Percentiles rank a stretch among this genome's conserved stretches.
Evolutionary conservation across 345 rosid genomes (phyloP).

Genomic region (Acer negundo): DNA sequence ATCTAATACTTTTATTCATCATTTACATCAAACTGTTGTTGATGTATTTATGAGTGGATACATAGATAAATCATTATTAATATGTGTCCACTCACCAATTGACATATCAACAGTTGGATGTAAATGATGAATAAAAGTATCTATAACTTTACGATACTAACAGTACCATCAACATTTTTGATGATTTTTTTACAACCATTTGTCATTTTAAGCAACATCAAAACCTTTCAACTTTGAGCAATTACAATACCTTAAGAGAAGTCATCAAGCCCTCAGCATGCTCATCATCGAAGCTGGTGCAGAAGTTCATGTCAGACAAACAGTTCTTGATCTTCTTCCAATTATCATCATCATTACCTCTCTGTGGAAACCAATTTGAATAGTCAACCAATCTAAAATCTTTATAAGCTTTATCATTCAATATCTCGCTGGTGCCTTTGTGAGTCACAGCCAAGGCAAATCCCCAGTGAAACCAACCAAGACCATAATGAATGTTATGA

Average conservation of each 20-base stretch:
- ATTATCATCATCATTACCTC: constrained; percentile 42
- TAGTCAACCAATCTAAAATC: constrained; percentile 60
- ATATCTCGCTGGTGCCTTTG: constrained; percentile 60
- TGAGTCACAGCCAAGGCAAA: constrained; percentile 70
- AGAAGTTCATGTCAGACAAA: constrained; percentile 44
- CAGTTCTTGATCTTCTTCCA: constrained; percentile 72
- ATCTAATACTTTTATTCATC: too few relatives aligned
- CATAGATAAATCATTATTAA: too few relatives aligned
- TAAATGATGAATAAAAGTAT: too few relatives aligned
- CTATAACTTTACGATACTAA: too few relatives aligned
- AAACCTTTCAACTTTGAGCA: too few relatives aligned
- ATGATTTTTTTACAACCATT: too few relatives aligned
- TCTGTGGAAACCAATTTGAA: constrained; percentile 62
- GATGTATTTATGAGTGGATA: too few relatives aligned
- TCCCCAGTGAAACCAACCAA: constrained; percentile 56
- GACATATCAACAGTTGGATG: too few relatives aligned
- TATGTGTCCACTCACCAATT: too few relatives aligned
- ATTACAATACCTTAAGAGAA: constrained; percentile 49
- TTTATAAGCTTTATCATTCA: constrained; percentile 45
- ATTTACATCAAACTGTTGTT: too few relatives aligned
- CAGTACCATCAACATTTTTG: too few relatives aligned
- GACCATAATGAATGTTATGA: constrained; percentile 3
- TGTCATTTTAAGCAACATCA: too few relatives aligned
- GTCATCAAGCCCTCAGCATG: constrained; percentile 25
- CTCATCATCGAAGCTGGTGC: constrained; percentile 34